Evolutionary conservation across 176 grass and related monocot genomes (phyloP).

Genomic region (Cymbopogon citratus): DNA sequence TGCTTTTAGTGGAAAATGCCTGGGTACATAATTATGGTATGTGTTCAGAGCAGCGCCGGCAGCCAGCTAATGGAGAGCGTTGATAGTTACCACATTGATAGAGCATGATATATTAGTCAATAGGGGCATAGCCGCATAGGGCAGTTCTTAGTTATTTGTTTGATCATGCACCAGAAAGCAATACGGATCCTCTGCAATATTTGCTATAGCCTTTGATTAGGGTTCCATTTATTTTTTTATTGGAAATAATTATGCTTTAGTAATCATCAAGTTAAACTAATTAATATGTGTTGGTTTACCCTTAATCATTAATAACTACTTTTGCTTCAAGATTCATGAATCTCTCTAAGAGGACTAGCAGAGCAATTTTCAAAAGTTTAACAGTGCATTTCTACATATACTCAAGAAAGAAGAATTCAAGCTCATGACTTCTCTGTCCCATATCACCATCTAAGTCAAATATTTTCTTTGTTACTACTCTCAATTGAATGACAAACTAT

Average conservation of each 20-base stretch:
- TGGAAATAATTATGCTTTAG: background rate
- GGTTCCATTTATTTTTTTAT: background rate
- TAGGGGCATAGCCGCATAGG: background rate
- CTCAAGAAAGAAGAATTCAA: background rate
- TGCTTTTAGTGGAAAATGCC: background rate
- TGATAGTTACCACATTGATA: background rate
- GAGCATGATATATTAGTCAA: background rate
- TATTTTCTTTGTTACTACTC: conserved; percentile 20
- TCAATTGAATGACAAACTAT: background rate
- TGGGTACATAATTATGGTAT: background rate
- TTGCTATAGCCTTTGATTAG: background rate
- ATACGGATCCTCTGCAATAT: background rate
- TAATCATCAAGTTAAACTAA: background rate
- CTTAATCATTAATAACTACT: background rate
- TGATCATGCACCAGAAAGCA: background rate
- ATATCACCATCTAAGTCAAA: background rate
- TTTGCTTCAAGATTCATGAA: background rate
- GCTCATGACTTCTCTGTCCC: conserved; percentile 3
- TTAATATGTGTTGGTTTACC: background rate
- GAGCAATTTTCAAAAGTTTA: background rate
- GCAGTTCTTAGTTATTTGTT: background rate
- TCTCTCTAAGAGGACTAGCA: background rate
- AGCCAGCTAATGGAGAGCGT: background rate
- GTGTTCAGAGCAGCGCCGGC: background rate
- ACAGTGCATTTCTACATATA: background rate